A percentile compares a stretch with the other conserved stretches of the same genome.
Evolutionary conservation across 208 protist genomes (phyloP).

Genomic region (Wallacemonas sp.): DNA sequence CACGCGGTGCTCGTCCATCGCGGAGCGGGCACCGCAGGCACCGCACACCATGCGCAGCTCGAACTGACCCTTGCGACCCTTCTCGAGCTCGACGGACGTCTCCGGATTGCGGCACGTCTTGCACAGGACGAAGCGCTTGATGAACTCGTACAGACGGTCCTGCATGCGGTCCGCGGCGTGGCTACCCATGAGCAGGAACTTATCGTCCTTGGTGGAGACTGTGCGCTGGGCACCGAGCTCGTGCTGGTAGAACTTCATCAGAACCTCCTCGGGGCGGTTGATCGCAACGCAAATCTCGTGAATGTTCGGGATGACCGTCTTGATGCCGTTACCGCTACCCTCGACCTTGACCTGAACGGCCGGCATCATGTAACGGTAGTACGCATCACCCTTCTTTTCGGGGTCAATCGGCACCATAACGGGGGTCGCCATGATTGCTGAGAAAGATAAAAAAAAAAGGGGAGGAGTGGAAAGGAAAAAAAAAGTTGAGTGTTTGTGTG

Average conservation of each 20-base stretch:
- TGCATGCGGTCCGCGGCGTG: conserved; percentile 81
- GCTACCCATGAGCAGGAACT: conserved; percentile 89
- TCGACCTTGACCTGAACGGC: conserved; percentile 90
- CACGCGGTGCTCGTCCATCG: conserved; percentile 49
- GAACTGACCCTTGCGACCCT: conserved; percentile 44
- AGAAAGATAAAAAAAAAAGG: conserved; percentile 14
- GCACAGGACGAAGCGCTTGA: conserved; percentile 87
- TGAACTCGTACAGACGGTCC: conserved; percentile 86
- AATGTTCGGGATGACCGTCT: conserved; percentile 94
- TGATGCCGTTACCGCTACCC: conserved; percentile 94
- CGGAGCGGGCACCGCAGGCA: conserved; percentile 65
- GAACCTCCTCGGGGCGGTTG: conserved; percentile 85
- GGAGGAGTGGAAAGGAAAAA: not conserved
- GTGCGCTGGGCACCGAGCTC: conserved; percentile 85
- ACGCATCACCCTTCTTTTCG: conserved; percentile 85
- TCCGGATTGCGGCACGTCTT: conserved; percentile 89
- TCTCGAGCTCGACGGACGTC: conserved; percentile 61
- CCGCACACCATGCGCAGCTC: conserved; percentile 66
- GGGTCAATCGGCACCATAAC: conserved; percentile 89
- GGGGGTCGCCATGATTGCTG: conserved; percentile 51
- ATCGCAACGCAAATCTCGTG: conserved; percentile 89
- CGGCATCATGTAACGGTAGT: conserved; percentile 96
- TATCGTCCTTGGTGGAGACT: conserved; percentile 81
- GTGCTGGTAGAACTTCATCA: conserved; percentile 92
- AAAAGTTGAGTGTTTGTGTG: not conserved